Percentiles rank a stretch among this genome's conserved stretches.
Conservation (phyloP, 202 grass and related monocot species). For the Bolboschoenoplectus hybrid region DNA sequence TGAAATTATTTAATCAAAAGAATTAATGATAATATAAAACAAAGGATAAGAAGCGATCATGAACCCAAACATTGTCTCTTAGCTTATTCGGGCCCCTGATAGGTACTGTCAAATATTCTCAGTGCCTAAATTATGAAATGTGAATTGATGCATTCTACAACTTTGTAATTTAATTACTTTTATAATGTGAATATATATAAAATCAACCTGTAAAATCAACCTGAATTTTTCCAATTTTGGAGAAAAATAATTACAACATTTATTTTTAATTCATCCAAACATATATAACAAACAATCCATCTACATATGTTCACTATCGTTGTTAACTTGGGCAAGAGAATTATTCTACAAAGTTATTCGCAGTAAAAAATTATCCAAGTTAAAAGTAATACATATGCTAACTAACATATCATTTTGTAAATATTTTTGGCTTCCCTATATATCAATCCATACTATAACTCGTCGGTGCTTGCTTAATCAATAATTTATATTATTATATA, state of each 20-base stretch:
- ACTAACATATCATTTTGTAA: neutral
- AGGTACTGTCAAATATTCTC: neutral
- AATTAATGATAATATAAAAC: constrained; percentile 15
- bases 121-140: neutral
- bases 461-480: neutral
- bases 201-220: neutral
- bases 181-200: neutral
- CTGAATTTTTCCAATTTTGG: neutral
- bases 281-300: too few species aligned
- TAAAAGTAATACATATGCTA: neutral
- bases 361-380: neutral
- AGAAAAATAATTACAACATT: too few species aligned
- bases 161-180: neutral
- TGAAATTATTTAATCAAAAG: neutral
- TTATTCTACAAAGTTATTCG: neutral
- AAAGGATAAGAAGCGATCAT: neutral
- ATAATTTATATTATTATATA: neutral
- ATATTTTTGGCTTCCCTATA: neutral
- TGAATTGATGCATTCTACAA: constrained; percentile 24
- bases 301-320: too few species aligned
- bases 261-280: too few species aligned
- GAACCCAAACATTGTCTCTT: neutral
- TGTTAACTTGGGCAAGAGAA: too few species aligned
- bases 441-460: neutral
- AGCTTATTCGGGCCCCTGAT: neutral